phyloP scores from a whole-genome alignment of 306 rosid genomes.

The Vicia faba region DNA sequence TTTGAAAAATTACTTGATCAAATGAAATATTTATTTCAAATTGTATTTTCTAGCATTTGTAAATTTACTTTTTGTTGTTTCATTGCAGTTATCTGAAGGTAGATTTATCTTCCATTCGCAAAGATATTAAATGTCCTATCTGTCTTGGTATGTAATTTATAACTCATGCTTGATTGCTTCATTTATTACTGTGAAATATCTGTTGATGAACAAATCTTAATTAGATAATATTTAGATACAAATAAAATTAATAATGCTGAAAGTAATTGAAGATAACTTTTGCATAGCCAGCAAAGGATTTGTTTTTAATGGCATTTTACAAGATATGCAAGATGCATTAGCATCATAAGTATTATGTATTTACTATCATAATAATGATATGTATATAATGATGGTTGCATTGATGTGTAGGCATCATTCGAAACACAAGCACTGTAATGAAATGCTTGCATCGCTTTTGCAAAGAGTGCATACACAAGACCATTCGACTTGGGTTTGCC shows the following conservation, averaged over 20 bases:
- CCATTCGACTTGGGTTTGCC: constrained; percentile 70
- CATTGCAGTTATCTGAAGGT: constrained; percentile 45
- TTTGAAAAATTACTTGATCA: no score
- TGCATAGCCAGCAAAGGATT: not conserved
- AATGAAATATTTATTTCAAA: not conserved
- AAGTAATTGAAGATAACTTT: no score
- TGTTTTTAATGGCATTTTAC: no score
- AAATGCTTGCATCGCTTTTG: constrained; percentile 80
- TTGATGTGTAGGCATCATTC: constrained; percentile 64
- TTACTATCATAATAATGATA: not conserved
- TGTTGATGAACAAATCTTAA: no score
- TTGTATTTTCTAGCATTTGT: not conserved
- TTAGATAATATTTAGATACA: no score
- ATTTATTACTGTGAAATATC: not conserved
- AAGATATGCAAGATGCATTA: no score
- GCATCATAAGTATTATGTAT: no score
- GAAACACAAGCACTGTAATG: constrained; percentile 75
- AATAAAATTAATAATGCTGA: no score
- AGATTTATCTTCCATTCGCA: constrained; percentile 58
- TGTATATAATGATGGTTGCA: not conserved
- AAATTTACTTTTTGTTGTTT: constrained; percentile 35
- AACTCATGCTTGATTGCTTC: constrained; percentile 15
- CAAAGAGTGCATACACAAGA: constrained; percentile 77
- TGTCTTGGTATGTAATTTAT: constrained; percentile 62
- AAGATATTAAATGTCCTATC: constrained; percentile 76